Evolutionary conservation across 1,284 basidiomycete species (phyloP).

Genomic region (Sanghuangporus baumii): DNA sequence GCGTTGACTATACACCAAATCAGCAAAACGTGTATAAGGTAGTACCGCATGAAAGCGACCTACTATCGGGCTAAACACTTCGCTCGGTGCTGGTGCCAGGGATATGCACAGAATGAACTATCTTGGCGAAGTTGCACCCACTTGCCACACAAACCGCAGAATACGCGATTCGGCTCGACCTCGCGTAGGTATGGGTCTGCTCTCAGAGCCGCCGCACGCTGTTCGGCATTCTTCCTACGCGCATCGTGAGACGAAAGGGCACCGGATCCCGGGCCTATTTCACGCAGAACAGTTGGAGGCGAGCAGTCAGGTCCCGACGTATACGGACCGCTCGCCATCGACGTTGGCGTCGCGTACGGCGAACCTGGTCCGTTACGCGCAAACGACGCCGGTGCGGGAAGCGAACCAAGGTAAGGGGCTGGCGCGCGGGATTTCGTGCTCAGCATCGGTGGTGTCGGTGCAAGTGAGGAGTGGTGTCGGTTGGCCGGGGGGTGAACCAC

Average conservation of each 20-base stretch:
- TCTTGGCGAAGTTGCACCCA: conserved; percentile 76
- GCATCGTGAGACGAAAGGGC: conserved; percentile 47
- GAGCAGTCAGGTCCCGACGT: conserved; percentile 2
- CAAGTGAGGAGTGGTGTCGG: background rate
- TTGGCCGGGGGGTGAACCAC: background rate
- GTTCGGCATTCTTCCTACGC: conserved; percentile 65
- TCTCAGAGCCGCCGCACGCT: conserved; percentile 60
- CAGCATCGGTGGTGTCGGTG: background rate
- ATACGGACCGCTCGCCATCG: conserved; percentile 2
- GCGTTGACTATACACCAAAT: conserved; percentile 5
- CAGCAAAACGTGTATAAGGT: background rate
- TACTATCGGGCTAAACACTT: conserved; percentile 66
- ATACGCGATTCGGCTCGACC: conserved; percentile 70
- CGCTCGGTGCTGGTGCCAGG: conserved; percentile 68
- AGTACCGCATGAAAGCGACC: conserved; percentile 27
- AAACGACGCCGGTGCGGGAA: conserved; percentile 7
- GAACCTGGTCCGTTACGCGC: background rate
- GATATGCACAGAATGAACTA: conserved; percentile 67
- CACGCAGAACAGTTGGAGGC: background rate
- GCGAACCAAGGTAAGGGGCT: conserved; percentile 8
- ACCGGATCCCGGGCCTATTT: background rate
- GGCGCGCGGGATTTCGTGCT: conserved; percentile 7
- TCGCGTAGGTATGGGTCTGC: conserved; percentile 56
- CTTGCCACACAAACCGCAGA: conserved; percentile 66
- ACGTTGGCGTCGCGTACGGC: conserved; percentile 12